These are phyloP conservation scores for Roridomyces roridus DNA, from an alignment of 768 basidiomycete species.

Conservation along the genomic window DNA sequence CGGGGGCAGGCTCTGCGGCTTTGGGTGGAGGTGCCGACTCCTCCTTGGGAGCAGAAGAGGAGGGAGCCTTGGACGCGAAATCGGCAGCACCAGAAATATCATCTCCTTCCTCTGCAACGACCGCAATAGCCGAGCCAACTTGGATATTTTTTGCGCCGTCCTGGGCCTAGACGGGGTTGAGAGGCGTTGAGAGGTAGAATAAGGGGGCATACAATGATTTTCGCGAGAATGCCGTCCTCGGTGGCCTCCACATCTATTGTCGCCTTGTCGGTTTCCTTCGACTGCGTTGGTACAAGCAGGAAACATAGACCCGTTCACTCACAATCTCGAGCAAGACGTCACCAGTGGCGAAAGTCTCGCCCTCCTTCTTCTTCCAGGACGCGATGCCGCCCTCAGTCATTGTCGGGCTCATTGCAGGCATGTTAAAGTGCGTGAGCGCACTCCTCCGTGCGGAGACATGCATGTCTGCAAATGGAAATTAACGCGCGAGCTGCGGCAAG, in stretches of 20 bases:
- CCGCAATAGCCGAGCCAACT: constrained; percentile 90
- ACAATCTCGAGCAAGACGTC: constrained; percentile 98
- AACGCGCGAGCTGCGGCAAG: neutral
- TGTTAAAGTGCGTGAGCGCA: constrained; percentile 87
- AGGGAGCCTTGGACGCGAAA: constrained; percentile 67
- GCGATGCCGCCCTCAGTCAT: constrained; percentile 99
- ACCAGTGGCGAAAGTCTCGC: constrained; percentile 85
- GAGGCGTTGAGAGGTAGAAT: constrained; percentile 1
- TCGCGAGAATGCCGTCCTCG: constrained; percentile 95
- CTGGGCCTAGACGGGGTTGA: constrained; percentile 54
- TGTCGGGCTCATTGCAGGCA: constrained; percentile 99
- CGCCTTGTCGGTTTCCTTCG: constrained; percentile 99
- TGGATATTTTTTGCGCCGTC: constrained; percentile 88
- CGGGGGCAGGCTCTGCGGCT: neutral
- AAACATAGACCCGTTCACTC: constrained; percentile 33
- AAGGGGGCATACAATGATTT: constrained; percentile 81
- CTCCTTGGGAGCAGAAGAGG: constrained; percentile 49
- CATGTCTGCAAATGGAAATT: constrained; percentile 59
- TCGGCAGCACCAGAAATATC: constrained; percentile 85
- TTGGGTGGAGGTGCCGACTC: constrained; percentile 36
- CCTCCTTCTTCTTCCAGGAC: constrained; percentile 96
- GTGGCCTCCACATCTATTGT: constrained; percentile 99
- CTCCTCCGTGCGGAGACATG: constrained; percentile 80
- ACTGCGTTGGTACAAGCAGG: constrained; percentile 20
- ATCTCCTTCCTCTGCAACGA: constrained; percentile 94